A percentile compares a stretch with the other conserved stretches of the same genome.
Evolutionary conservation across 148 eudicot genomes (phyloP).

Genomic region (Chenopodium quinoa): DNA sequence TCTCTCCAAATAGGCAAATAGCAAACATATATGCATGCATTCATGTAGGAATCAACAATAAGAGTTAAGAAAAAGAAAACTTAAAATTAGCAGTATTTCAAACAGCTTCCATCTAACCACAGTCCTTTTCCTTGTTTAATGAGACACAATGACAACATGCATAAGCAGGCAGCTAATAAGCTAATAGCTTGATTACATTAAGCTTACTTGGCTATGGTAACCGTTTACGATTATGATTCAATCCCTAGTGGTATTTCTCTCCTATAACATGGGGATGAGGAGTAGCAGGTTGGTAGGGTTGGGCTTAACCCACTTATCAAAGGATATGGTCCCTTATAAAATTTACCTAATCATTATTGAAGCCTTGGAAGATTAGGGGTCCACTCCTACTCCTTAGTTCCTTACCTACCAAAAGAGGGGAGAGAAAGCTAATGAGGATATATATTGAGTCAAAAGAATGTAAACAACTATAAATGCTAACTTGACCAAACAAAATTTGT

Average conservation of each 20-base stretch:
- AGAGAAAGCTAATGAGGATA: background rate
- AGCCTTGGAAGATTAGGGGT: background rate
- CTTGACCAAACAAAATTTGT: background rate
- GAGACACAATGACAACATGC: background rate
- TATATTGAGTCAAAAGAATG: background rate
- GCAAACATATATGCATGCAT: background rate
- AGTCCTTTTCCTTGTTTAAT: background rate
- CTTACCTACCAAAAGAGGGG: slow-evolving; percentile 2
- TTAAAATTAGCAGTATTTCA: background rate
- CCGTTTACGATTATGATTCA: background rate
- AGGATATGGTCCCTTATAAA: background rate
- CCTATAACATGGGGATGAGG: background rate
- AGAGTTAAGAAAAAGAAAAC: background rate
- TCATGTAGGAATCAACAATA: background rate
- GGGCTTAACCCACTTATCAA: background rate
- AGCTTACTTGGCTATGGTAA: background rate
- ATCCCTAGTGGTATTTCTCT: background rate
- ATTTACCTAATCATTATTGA: background rate
- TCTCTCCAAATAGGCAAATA: background rate
- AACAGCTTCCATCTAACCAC: background rate
- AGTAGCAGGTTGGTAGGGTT: background rate
- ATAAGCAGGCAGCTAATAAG: background rate
- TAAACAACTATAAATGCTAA: background rate
- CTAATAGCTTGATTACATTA: background rate
- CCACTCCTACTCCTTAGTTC: background rate